Evolutionary conservation across 1,139 yeast species (phyloP).

Genomic region (Taiozyma sp.): DNA sequence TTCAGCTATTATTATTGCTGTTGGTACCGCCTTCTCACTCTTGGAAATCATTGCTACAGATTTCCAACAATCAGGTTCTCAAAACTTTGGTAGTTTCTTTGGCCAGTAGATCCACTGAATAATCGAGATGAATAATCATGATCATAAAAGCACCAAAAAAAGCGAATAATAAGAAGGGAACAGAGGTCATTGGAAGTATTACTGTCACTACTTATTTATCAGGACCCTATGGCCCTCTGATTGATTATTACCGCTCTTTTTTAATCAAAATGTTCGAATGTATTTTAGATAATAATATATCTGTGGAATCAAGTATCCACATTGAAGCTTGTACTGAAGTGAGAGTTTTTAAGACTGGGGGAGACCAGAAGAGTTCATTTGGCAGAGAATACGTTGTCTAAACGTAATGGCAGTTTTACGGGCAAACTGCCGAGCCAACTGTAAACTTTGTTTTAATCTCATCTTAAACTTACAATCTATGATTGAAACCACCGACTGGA

Average conservation of each 20-base stretch:
- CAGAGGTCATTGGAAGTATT: not conserved
- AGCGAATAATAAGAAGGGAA: not conserved
- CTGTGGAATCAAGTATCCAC: not conserved
- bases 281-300: not conserved
- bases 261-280: not conserved
- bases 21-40: conserved; percentile 64
- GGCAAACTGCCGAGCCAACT: not conserved
- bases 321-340: not conserved
- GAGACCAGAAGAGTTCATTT: too few species aligned
- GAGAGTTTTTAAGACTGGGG: not conserved
- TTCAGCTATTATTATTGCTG: conserved; percentile 61
- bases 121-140: not conserved
- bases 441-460: not conserved
- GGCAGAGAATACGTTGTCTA: too few species aligned
- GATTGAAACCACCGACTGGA: too few species aligned
- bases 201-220: not conserved
- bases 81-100: conserved; percentile 38
- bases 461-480: not conserved
- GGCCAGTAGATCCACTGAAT: conserved; percentile 6
- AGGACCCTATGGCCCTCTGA: not conserved
- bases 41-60: conserved; percentile 61
- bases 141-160: not conserved
- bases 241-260: not conserved
- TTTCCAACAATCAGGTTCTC: conserved; percentile 51
- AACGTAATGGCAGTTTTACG: not conserved